A percentile compares a stretch with the other conserved stretches of the same genome.
Evolutionary conservation across 2,329 filamentous ascomycete species (phyloP).

Genomic region (Pezicula radicicola): DNA sequence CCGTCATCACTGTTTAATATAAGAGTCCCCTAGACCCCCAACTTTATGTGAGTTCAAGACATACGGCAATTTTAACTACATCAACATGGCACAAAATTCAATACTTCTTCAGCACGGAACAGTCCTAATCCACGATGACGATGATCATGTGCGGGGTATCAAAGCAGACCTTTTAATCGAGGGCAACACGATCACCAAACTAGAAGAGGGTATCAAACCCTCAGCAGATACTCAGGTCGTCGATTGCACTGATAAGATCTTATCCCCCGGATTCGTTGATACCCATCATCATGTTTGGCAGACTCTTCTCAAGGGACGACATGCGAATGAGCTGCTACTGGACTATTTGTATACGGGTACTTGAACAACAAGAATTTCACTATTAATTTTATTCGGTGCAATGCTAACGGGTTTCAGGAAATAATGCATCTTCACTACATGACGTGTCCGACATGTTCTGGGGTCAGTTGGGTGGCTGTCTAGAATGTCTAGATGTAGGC

Average conservation of each 20-base stretch:
- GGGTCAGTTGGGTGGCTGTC: conserved; percentile 37
- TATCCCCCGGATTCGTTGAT: conserved; percentile 34
- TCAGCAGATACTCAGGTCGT: conserved; percentile 24
- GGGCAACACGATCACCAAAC: conserved; percentile 31
- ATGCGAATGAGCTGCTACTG: conserved; percentile 36
- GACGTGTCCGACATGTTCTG: conserved; percentile 42
- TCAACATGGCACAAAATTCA: conserved; percentile 3
- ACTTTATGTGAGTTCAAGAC: too few relatives aligned
- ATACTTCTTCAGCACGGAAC: conserved; percentile 33
- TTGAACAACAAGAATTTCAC: conserved; percentile 2
- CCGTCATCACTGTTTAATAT: too few relatives aligned
- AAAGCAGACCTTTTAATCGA: conserved; percentile 25
- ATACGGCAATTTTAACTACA: too few relatives aligned
- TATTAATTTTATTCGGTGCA: conserved; percentile 5
- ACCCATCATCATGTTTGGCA: conserved; percentile 30
- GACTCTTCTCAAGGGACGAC: conserved; percentile 34
- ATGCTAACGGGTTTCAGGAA: conserved; percentile 25
- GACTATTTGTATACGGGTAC: conserved; percentile 38
- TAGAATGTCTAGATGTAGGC: conserved; percentile 38
- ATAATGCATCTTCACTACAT: conserved; percentile 33
- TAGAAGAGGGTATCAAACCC: conserved; percentile 23
- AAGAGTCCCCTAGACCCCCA: too few relatives aligned
- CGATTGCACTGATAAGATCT: conserved; percentile 32
- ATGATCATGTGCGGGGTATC: conserved; percentile 27
- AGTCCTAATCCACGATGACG: conserved; percentile 31